Evolutionary conservation across 345 rosid species (phyloP).

Genomic region (Isatis tinctoria): DNA sequence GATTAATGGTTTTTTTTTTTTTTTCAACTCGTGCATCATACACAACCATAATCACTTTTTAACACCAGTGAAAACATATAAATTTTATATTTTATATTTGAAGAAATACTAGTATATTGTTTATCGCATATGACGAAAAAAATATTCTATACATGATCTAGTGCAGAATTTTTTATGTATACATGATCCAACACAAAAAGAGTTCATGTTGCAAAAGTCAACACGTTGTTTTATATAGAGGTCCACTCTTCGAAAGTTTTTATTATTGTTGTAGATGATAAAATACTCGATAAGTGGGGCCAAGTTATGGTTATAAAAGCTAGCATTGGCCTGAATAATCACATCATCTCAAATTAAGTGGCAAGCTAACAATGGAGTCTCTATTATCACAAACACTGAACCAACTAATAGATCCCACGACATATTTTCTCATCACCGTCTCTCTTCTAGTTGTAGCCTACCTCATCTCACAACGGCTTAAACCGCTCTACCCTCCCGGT

Average conservation of each 20-base stretch:
- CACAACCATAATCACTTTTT: too few relatives aligned
- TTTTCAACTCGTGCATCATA: too few relatives aligned
- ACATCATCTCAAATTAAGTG: not conserved
- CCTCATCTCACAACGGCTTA: slow-evolving; percentile 35
- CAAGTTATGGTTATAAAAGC: slow-evolving; percentile 3
- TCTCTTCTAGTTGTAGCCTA: slow-evolving; percentile 26
- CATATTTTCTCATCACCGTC: not conserved
- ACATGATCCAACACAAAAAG: not conserved
- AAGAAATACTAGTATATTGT: too few relatives aligned
- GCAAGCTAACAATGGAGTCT: slow-evolving; percentile 10
- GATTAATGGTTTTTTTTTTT: too few relatives aligned
- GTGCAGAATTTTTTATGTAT: not conserved
- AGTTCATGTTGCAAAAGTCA: slow-evolving; percentile 13
- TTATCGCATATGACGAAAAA: not conserved
- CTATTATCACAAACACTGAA: slow-evolving; percentile 8
- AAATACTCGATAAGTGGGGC: not conserved
- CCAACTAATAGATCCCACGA: not conserved
- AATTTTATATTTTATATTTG: too few relatives aligned
- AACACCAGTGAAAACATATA: too few relatives aligned
- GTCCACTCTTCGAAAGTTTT: not conserved
- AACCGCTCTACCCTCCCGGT: slow-evolving; percentile 68
- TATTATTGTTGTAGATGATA: not conserved
- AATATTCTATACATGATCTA: not conserved
- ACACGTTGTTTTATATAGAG: not conserved
- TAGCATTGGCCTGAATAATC: not conserved